These are phyloP conservation scores for Penicillium janthinellum DNA, from an alignment of 2,329 filamentous ascomycete species.

Conservation along the genomic window DNA sequence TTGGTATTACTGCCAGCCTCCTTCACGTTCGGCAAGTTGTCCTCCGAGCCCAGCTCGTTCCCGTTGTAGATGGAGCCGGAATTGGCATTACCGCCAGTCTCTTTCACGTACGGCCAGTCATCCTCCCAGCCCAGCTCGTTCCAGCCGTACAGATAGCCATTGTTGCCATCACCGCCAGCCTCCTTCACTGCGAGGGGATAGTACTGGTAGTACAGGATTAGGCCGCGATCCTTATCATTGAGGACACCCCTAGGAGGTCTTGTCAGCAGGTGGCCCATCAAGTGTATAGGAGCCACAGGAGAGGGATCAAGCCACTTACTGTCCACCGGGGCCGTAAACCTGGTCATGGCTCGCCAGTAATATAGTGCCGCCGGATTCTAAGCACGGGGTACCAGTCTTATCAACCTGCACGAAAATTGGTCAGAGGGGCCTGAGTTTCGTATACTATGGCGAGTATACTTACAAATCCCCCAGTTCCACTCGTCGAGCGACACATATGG, in stretches of 20 bases:
- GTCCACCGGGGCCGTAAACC: conserved; percentile 68
- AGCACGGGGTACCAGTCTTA: conserved; percentile 55
- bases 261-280: no score
- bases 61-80: no score
- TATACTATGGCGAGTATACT: conserved; percentile 8
- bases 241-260: conserved; percentile 28
- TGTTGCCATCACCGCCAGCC: conserved; percentile 50
- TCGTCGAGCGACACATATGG: conserved; percentile 60
- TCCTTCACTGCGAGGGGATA: conserved; percentile 48
- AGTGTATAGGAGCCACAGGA: conserved; percentile 6
- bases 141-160: conserved; percentile 49
- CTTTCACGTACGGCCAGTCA: no score
- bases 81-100: no score
- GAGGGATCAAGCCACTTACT: conserved; percentile 51
- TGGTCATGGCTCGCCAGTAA: conserved; percentile 62
- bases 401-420: conserved; percentile 46
- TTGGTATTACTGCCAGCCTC: no score
- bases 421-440: no score
- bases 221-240: conserved; percentile 45
- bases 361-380: conserved; percentile 60
- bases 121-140: conserved; percentile 42
- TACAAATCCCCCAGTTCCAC: conserved; percentile 58
- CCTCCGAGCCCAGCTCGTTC: no score
- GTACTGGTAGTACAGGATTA: conserved; percentile 66
- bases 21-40: no score